These are phyloP conservation scores for Penicillium occitanis DNA, from an alignment of 2,329 filamentous ascomycete genomes.

Conservation along the genomic window DNA sequence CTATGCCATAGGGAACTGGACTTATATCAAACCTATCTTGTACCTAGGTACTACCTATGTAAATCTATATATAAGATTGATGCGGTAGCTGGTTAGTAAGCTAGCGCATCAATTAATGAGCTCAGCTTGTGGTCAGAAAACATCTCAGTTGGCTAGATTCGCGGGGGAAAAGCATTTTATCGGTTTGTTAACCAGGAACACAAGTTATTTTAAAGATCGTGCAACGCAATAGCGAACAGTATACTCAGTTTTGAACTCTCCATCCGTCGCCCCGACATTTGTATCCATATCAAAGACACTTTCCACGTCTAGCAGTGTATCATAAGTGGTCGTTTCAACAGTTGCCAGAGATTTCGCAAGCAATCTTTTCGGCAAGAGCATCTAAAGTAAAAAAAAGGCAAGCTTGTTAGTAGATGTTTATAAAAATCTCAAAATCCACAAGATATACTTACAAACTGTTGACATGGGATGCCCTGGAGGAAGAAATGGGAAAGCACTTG, in stretches of 20 bases:
- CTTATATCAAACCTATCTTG: background rate
- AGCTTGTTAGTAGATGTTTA: too few relatives aligned
- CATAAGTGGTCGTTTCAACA: background rate
- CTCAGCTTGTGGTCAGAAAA: background rate
- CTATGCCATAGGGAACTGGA: background rate
- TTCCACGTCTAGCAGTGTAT: background rate
- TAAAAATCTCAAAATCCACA: too few relatives aligned
- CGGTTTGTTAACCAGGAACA: background rate
- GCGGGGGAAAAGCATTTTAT: background rate
- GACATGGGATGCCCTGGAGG: slow-evolving; percentile 45
- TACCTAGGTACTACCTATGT: background rate
- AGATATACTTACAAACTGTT: background rate
- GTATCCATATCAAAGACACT: background rate
- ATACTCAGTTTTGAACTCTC: background rate
- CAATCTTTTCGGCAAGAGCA: background rate
- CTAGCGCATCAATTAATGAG: background rate
- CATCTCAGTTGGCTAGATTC: background rate
- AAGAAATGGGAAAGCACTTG: slow-evolving; percentile 34
- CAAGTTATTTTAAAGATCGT: background rate
- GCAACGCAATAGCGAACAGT: background rate
- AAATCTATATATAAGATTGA: background rate
- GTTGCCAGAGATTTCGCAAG: background rate
- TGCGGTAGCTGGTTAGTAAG: background rate
- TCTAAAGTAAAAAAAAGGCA: background rate
- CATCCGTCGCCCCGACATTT: background rate